phyloP scores from a whole-genome alignment of 768 basidiomycete species.

The Lentinula sp. region DNA sequence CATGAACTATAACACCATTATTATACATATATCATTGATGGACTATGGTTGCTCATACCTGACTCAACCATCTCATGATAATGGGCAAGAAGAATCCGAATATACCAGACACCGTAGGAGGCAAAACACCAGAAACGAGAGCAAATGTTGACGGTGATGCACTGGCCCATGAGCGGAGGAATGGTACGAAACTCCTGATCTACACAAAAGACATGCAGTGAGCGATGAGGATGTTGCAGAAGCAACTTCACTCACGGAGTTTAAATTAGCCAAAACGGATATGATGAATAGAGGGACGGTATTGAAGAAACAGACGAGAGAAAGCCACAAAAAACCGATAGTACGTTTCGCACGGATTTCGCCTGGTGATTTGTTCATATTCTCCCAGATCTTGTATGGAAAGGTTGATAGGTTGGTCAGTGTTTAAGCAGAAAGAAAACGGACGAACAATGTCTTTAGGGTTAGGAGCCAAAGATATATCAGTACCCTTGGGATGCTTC shows the following conservation, averaged over 20 bases:
- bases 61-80: constrained; percentile 86
- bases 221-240: neutral
- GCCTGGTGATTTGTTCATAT: constrained; percentile 68
- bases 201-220: constrained; percentile 16
- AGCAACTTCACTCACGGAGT: constrained; percentile 45
- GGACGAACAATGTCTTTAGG: constrained; percentile 77
- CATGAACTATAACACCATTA: constrained; percentile 55
- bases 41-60: constrained; percentile 38
- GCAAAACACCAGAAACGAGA: constrained; percentile 86
- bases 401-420: neutral
- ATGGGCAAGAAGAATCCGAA: constrained; percentile 91
- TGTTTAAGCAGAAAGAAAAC: constrained; percentile 1
- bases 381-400: constrained; percentile 72
- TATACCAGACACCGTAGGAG: constrained; percentile 79
- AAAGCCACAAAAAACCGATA: constrained; percentile 75
- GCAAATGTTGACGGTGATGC: constrained; percentile 67
- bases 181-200: constrained; percentile 64
- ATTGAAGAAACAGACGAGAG: constrained; percentile 86
- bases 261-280: constrained; percentile 87
- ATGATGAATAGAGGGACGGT: constrained; percentile 89
- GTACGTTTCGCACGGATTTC: constrained; percentile 62
- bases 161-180: constrained; percentile 67
- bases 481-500: constrained; percentile 71
- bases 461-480: constrained; percentile 73
- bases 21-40: constrained; percentile 18